Conservation (phyloP, 2,329 filamentous ascomycete genomes). For the Colletotrichum australisinense region DNA sequence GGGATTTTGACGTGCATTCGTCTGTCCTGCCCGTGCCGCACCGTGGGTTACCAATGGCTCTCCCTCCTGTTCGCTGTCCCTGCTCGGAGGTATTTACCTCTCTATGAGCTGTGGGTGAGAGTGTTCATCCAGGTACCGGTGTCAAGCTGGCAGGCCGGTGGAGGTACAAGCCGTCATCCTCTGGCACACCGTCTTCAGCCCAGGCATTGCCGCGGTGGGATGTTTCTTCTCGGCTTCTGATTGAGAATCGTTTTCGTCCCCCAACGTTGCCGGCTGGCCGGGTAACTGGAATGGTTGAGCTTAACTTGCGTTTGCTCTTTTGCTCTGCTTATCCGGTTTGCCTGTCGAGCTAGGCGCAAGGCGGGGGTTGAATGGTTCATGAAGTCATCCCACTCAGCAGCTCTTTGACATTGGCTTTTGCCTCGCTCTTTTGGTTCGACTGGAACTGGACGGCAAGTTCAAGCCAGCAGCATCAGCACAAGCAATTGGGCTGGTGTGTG, state of each 20-base stretch:
- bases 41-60: slow-evolving; percentile 19
- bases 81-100: slow-evolving; percentile 19
- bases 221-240: neutral
- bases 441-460: neutral
- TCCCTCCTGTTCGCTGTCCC: neutral
- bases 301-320: neutral
- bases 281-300: slow-evolving; percentile 3
- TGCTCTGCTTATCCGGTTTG: neutral
- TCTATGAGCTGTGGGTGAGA: slow-evolving; percentile 8
- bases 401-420: neutral
- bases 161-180: slow-evolving; percentile 13
- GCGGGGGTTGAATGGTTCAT: slow-evolving; percentile 3
- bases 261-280: slow-evolving; percentile 1
- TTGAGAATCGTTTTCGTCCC: neutral
- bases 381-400: slow-evolving; percentile 26
- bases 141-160: slow-evolving; percentile 1
- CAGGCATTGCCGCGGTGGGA: neutral
- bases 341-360: slow-evolving; percentile 7
- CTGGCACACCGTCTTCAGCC: neutral
- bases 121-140: slow-evolving; percentile 21
- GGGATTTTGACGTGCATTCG: slow-evolving; percentile 29
- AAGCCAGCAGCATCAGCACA: neutral
- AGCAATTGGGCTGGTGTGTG: neutral
- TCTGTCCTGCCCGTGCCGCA: slow-evolving; percentile 14
- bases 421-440: neutral